Evolutionary conservation across 805 yeast genomes (phyloP), one percentile per base, ranked within the genome.

Genomic region (Scheffersomyces ergatensis): DNA sequence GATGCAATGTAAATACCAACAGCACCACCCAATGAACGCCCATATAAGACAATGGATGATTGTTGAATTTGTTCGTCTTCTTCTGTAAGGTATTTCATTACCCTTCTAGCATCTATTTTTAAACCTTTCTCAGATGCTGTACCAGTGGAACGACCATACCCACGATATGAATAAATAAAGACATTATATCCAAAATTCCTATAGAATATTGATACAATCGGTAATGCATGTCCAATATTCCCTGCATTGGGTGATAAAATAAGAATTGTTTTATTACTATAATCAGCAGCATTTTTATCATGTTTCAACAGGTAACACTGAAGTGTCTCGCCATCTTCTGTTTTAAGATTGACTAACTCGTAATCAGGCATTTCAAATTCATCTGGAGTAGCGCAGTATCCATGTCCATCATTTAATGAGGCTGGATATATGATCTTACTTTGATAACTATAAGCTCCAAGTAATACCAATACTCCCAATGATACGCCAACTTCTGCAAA

Each of bases 11-110:
- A 85, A 15, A 89, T 77, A 6, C 95, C 89, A 26, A 87, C 96
- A 0, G 98, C 99, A 3, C 98, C 98, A 26, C 99, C 99, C 11
- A 92, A 66, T 8, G 96, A 87, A 37, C 97, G 72, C 2, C 98
- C 98, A 57, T 89, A 89, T 8, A 89, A 67, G 0, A 88, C 65
- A 2, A 90, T 46, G 9, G 80, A 65, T 1, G 84, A 72, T 37
- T 69, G 60, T 36, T 68, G 63, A 40, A 82, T 72, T 45, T 75
- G 82, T 11, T 67, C 65, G 51, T 85, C 83, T 1, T 68, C 60
- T 1, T 54, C 39, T 7, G 62, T 51, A n/a, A 92, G 55, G 51
- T 72, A 84, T 15, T 76, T 62, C 68, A 87, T 70, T 2, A 83
- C 82, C 0, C 89, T 70, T 47, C 82, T 83, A 1, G 95, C 93